Percentiles rank a stretch among this genome's conserved stretches.
phyloP scores from a whole-genome alignment of 2,329 filamentous ascomycete species.

The Colletotrichum agaves region DNA sequence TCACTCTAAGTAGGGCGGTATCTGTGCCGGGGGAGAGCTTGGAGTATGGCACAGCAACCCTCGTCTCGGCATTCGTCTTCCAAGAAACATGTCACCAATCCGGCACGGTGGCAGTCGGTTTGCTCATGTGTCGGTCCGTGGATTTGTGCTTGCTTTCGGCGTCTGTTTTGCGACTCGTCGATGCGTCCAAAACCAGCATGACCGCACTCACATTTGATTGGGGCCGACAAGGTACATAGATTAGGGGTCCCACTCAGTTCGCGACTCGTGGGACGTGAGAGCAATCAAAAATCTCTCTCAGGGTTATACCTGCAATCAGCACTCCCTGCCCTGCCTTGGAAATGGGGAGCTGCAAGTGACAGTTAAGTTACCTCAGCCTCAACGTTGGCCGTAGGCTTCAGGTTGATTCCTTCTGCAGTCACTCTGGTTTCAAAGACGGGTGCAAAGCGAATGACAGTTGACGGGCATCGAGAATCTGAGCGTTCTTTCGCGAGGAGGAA shows the following conservation, averaged over 20 bases:
- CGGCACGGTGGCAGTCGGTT: neutral
- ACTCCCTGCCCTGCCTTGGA: neutral
- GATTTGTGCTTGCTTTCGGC: neutral
- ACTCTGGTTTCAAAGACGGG: neutral
- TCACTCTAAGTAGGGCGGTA: conserved; percentile 1
- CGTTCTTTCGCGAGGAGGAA: neutral
- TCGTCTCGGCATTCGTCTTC: neutral
- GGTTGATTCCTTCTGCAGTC: neutral
- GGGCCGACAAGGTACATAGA: neutral
- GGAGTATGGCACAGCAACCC: neutral
- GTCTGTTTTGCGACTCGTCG: neutral
- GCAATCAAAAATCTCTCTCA: neutral
- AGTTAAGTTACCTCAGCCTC: conserved; percentile 3
- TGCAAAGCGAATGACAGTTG: neutral
- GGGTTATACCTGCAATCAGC: neutral
- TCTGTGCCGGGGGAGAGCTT: neutral
- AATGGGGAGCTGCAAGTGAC: neutral
- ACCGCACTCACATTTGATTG: neutral
- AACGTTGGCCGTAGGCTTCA: neutral
- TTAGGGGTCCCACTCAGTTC: conserved; percentile 1
- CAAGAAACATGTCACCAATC: neutral
- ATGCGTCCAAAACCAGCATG: neutral
- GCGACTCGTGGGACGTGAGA: neutral
- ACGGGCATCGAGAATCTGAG: neutral
- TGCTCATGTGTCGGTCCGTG: conserved; percentile 1